A percentile compares a stretch with the other conserved stretches of the same genome.
Conservation (phyloP, 2,329 filamentous ascomycete genomes). For the Diaporthe citriasiana region DNA sequence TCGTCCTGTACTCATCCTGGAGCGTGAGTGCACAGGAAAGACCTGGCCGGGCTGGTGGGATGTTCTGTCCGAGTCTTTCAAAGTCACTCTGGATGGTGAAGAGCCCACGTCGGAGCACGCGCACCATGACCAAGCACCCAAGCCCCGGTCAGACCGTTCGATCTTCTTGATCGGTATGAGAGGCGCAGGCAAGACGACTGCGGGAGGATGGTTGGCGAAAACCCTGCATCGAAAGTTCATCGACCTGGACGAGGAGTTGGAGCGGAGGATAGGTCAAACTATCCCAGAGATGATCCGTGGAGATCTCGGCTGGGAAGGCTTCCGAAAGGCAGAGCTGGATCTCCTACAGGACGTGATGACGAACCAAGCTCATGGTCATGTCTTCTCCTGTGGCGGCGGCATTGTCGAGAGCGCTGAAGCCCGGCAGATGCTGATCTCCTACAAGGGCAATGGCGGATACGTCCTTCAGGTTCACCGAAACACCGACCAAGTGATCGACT, state of each 20-base stretch:
- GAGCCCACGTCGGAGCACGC: conserved; percentile 61
- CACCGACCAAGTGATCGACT: conserved; percentile 89
- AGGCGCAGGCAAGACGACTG: conserved; percentile 95
- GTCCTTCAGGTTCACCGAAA: conserved; percentile 91
- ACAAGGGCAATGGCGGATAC: conserved; percentile 81
- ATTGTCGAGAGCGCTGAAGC: conserved; percentile 89
- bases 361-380: conserved; percentile 80
- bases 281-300: conserved; percentile 89
- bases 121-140: conserved; percentile 50
- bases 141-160: conserved; percentile 66
- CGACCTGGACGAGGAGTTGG: conserved; percentile 90
- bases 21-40: conserved; percentile 95
- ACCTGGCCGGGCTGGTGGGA: conserved; percentile 99
- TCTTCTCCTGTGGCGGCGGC: conserved; percentile 95
- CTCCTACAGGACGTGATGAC: conserved; percentile 81
- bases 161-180: conserved; percentile 98
- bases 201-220: conserved; percentile 86
- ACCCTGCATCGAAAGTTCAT: conserved; percentile 83
- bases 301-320: conserved; percentile 85
- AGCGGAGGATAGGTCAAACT: conserved; percentile 77
- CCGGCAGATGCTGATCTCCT: conserved; percentile 80
- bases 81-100: conserved; percentile 81
- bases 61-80: conserved; percentile 82
- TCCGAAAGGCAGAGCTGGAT: conserved; percentile 83
- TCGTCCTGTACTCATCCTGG: conserved; percentile 80